These are phyloP conservation scores for Geotrichum siamense DNA, from an alignment of 1,139 yeast species.

Conservation along the genomic window DNA sequence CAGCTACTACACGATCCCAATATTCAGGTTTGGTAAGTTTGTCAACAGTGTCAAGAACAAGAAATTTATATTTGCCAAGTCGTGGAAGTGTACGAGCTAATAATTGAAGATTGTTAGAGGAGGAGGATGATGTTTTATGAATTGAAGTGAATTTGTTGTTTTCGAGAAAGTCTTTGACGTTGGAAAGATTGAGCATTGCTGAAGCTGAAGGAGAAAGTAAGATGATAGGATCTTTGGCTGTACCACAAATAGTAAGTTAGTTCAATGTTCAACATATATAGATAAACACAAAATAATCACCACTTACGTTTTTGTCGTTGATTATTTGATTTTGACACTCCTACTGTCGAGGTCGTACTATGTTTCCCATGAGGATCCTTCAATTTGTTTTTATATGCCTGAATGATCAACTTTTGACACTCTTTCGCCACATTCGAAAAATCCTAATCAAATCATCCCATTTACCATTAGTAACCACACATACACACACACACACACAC, in stretches of 20 bases:
- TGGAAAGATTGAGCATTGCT: slow-evolving; percentile 70
- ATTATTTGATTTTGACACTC: slow-evolving; percentile 3
- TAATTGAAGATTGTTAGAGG: slow-evolving; percentile 42
- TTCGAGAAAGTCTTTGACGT: slow-evolving; percentile 76
- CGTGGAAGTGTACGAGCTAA: slow-evolving; percentile 52
- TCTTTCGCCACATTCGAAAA: slow-evolving; percentile 16
- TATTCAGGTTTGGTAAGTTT: slow-evolving; percentile 89
- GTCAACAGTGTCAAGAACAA: slow-evolving; percentile 83
- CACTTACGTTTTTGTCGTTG: slow-evolving; percentile 1
- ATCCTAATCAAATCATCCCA: no score
- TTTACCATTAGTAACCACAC: no score
- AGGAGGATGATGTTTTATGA: slow-evolving; percentile 25
- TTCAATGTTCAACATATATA: not conserved
- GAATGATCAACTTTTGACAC: slow-evolving; percentile 15
- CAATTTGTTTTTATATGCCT: slow-evolving; percentile 11
- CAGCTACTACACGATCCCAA: slow-evolving; percentile 91
- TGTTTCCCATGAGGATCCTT: slow-evolving; percentile 4
- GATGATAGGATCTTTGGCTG: slow-evolving; percentile 75
- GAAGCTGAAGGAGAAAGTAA: slow-evolving; percentile 93
- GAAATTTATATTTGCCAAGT: slow-evolving; percentile 50
- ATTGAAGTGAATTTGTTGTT: slow-evolving; percentile 66
- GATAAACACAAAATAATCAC: no score
- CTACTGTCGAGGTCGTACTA: not conserved
- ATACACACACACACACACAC: not conserved
- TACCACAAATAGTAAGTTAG: slow-evolving; percentile 6